Percentiles rank a stretch among this genome's conserved stretches.
Conservation (phyloP, 768 basidiomycete species). For the Tylopilus felleus region DNA sequence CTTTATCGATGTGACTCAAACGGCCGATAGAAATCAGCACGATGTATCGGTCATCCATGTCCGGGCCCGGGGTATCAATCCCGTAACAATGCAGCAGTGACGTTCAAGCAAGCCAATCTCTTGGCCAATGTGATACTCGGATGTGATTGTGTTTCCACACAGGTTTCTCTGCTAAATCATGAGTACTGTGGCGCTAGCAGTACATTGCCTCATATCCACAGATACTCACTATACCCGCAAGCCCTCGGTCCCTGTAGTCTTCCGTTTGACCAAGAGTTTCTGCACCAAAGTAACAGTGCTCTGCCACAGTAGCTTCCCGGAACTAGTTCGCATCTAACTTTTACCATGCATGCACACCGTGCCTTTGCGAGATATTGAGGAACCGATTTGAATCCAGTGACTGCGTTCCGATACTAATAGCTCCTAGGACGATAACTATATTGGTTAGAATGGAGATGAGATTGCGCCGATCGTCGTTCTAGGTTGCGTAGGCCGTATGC, state of each 20-base stretch:
- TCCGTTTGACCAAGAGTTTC: background rate
- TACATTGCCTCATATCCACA: background rate
- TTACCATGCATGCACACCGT: background rate
- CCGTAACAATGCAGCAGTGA: background rate
- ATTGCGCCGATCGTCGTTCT: background rate
- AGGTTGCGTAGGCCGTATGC: constrained; percentile 6
- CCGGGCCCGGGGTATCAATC: background rate
- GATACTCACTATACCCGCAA: constrained; percentile 6
- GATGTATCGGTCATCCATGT: background rate
- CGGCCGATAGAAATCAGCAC: too few relatives aligned
- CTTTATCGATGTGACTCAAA: too few relatives aligned
- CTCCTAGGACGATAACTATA: background rate
- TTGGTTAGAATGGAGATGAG: background rate
- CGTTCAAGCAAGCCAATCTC: background rate
- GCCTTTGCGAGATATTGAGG: background rate
- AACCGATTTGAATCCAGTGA: background rate
- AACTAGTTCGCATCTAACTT: constrained; percentile 1
- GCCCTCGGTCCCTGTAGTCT: background rate
- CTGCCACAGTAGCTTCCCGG: background rate
- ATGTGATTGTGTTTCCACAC: background rate
- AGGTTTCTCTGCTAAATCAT: background rate
- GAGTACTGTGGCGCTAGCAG: background rate
- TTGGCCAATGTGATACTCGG: background rate
- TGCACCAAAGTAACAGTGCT: background rate
- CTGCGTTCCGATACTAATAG: too few relatives aligned